Evolutionary conservation across 495 filamentous ascomycete species (phyloP).

Genomic region (Aspergillus mulundensis): DNA sequence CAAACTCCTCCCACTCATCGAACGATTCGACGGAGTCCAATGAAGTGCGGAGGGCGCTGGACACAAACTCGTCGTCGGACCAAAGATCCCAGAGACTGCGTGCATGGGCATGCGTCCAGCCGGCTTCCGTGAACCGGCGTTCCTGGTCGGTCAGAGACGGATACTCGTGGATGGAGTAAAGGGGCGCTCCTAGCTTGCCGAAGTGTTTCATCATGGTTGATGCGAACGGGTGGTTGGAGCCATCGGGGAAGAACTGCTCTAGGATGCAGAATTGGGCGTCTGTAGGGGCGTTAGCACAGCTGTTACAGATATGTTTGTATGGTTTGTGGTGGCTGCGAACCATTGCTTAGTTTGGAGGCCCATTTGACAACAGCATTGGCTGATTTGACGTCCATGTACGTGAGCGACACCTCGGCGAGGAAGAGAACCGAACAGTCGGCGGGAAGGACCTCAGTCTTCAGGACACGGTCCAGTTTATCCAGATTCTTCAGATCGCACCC

Average conservation of each 20-base stretch:
- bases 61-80: slow-evolving; percentile 61
- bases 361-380: slow-evolving; percentile 71
- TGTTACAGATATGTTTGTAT: background rate
- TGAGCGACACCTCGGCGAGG: slow-evolving; percentile 83
- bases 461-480: slow-evolving; percentile 47
- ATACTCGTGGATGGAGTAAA: slow-evolving; percentile 69
- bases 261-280: slow-evolving; percentile 72
- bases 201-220: slow-evolving; percentile 85
- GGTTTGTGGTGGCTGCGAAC: slow-evolving; percentile 33
- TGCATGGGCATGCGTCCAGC: slow-evolving; percentile 60
- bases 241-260: slow-evolving; percentile 81
- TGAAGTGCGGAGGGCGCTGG: slow-evolving; percentile 44
- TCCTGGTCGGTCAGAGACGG: slow-evolving; percentile 60
- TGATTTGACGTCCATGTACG: slow-evolving; percentile 78
- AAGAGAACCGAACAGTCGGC: slow-evolving; percentile 63
- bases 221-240: slow-evolving; percentile 76
- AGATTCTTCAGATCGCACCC: slow-evolving; percentile 78
- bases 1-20: slow-evolving; percentile 96
- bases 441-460: slow-evolving; percentile 53
- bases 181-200: slow-evolving; percentile 69
- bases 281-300: slow-evolving; percentile 11
- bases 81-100: slow-evolving; percentile 75
- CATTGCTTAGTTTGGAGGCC: slow-evolving; percentile 60
- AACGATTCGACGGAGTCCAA: slow-evolving; percentile 75
- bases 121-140: slow-evolving; percentile 58